phyloP scores from a whole-genome alignment of 208 protist genomes.

The Acanthamoeba healyi region DNA sequence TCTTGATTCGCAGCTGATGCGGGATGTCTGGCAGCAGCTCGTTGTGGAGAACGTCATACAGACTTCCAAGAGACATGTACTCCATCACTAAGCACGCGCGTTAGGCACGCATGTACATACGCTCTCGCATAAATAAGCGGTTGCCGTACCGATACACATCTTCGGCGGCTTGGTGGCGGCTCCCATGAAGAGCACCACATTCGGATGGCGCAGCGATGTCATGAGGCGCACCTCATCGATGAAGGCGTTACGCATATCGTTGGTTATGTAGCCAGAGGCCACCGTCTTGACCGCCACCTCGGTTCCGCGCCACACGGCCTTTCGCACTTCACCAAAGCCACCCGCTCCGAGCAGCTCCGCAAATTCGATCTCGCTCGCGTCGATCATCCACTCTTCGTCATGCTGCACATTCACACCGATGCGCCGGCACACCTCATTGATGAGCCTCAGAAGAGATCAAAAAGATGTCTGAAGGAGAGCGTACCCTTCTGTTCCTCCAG shows the following conservation, averaged over 20 bases:
- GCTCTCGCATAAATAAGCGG: not conserved
- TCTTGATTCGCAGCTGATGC: slow-evolving; percentile 26
- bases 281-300: not conserved
- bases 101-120: too few species aligned
- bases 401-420: too few species aligned
- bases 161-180: not conserved
- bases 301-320: not conserved
- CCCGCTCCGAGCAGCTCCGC: not conserved
- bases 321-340: not conserved
- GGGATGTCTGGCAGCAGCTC: slow-evolving; percentile 13
- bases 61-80: not conserved
- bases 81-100: not conserved
- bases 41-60: slow-evolving; percentile 35
- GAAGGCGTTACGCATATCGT: not conserved
- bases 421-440: too few species aligned
- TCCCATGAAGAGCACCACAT: slow-evolving; percentile 7
- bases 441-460: too few species aligned
- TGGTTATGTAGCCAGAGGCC: not conserved
- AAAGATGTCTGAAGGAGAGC: too few species aligned
- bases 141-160: not conserved
- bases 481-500: too few species aligned
- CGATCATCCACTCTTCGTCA: slow-evolving; percentile 13
- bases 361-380: not conserved
- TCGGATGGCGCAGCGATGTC: not conserved
- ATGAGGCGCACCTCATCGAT: not conserved